Percentiles rank a stretch among this genome's conserved stretches.
Conservation (phyloP, 441 rosid genomes). For the Omphalea diandra region DNA sequence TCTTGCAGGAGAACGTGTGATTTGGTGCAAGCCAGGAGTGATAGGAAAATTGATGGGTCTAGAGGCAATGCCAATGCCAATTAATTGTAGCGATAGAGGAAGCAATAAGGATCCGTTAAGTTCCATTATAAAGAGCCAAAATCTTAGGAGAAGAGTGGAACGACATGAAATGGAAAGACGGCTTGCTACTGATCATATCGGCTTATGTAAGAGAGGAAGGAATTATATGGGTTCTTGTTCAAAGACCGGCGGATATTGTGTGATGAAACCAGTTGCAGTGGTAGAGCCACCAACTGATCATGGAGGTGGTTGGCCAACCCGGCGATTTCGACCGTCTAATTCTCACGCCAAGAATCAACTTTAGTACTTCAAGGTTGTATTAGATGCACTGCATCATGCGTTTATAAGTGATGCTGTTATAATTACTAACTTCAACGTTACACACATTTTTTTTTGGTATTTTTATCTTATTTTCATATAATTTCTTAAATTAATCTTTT, state of each 20-base stretch:
- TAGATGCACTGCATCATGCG: too few relatives aligned
- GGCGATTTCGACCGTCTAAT: conserved; percentile 29
- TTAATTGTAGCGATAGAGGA: conserved; percentile 10
- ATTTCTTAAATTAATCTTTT: too few relatives aligned
- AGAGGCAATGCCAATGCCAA: conserved; percentile 67
- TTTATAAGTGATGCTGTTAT: too few relatives aligned
- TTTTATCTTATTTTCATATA: too few relatives aligned
- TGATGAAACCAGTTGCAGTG: conserved; percentile 31
- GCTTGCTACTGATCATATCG: neutral
- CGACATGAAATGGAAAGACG: conserved; percentile 45
- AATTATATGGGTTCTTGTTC: conserved; percentile 25
- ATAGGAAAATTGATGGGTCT: conserved; percentile 88
- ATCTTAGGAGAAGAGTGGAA: conserved; percentile 44
- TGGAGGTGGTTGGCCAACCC: conserved; percentile 41
- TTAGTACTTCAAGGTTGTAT: too few relatives aligned
- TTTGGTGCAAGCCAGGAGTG: conserved; percentile 89
- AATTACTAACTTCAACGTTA: too few relatives aligned
- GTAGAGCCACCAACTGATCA: conserved; percentile 18
- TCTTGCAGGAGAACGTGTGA: conserved; percentile 55
- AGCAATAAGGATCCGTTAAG: conserved; percentile 25
- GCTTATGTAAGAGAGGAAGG: conserved; percentile 4
- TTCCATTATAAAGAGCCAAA: conserved; percentile 45
- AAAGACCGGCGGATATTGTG: conserved; percentile 18
- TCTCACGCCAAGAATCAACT: neutral
- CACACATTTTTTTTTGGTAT: too few relatives aligned